Percentiles rank a stretch among this genome's conserved stretches.
Conservation (phyloP, 2,329 filamentous ascomycete genomes). For the Periglandula ipomoeae region DNA sequence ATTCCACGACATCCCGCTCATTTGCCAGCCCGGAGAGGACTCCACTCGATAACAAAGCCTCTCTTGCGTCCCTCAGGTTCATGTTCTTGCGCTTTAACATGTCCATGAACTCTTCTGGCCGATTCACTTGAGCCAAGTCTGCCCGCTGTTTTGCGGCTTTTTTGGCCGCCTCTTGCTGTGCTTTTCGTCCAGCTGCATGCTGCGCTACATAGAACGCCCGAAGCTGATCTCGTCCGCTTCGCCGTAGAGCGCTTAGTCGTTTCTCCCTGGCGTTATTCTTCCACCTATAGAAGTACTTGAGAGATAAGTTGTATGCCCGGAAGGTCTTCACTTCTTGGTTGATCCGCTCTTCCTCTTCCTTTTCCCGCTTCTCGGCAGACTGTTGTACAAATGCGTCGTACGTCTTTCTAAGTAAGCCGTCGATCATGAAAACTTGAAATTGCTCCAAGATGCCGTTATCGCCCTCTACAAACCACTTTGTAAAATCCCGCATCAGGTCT, state of each 20-base stretch:
- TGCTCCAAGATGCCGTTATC: conserved; percentile 45
- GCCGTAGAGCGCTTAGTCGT: conserved; percentile 40
- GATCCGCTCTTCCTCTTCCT: conserved; percentile 39
- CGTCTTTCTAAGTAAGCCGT: conserved; percentile 32
- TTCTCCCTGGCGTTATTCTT: conserved; percentile 37
- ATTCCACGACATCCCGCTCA: conserved; percentile 25
- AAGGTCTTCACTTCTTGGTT: conserved; percentile 39
- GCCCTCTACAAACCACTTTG: conserved; percentile 45
- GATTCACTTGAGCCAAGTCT: conserved; percentile 19
- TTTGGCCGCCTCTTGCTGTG: conserved; percentile 25
- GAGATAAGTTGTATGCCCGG: conserved; percentile 36
- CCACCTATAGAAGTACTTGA: conserved; percentile 51
- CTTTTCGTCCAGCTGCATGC: conserved; percentile 21
- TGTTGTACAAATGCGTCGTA: conserved; percentile 32
- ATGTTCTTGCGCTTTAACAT: conserved; percentile 23
- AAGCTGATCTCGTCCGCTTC: conserved; percentile 41
- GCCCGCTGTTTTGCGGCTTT: conserved; percentile 17
- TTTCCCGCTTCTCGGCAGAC: conserved; percentile 30
- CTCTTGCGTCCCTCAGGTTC: conserved; percentile 22
- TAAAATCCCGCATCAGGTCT: conserved; percentile 39
- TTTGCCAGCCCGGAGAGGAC: conserved; percentile 31
- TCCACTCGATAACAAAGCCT: conserved; percentile 31
- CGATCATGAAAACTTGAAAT: conserved; percentile 36
- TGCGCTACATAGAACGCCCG: conserved; percentile 35
- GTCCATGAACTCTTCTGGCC: conserved; percentile 25